Conservation (phyloP, 805 yeast species). For the Metschnikowia similis region DNA sequence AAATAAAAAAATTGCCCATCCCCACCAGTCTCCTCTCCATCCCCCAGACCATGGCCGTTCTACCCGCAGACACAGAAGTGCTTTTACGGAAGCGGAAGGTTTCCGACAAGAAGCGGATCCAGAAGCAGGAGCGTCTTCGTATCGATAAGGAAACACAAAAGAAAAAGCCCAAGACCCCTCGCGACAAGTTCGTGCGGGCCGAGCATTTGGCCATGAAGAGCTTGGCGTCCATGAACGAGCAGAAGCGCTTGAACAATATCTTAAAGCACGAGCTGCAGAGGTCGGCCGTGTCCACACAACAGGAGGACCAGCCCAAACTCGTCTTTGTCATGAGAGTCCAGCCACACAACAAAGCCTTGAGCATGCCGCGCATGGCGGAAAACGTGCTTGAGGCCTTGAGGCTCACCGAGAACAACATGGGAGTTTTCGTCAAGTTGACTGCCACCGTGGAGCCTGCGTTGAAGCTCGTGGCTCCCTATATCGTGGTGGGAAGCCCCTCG, state of each 20-base stretch:
- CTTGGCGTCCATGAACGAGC: constrained; percentile 62
- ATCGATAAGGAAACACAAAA: constrained; percentile 43
- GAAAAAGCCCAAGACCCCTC: constrained; percentile 32
- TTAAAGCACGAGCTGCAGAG: constrained; percentile 43
- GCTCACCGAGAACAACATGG: constrained; percentile 56
- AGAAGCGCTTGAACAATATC: constrained; percentile 62
- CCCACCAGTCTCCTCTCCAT: not conserved
- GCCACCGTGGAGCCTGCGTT: constrained; percentile 57
- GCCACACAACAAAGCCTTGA: constrained; percentile 55
- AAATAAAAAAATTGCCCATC: constrained; percentile 2
- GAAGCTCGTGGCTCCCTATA: constrained; percentile 66
- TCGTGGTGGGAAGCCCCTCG: constrained; percentile 73
- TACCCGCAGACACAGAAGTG: constrained; percentile 71
- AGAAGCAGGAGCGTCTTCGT: constrained; percentile 64
- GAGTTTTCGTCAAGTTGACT: constrained; percentile 67
- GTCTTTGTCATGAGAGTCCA: constrained; percentile 64
- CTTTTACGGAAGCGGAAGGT: constrained; percentile 75
- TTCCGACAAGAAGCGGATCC: constrained; percentile 67
- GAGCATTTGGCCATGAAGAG: constrained; percentile 68
- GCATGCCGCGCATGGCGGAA: constrained; percentile 60
- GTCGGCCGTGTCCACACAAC: constrained; percentile 9
- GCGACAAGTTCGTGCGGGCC: constrained; percentile 63
- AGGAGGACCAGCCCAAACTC: constrained; percentile 34
- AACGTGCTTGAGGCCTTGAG: constrained; percentile 59
- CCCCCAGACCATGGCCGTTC: constrained; percentile 34